A percentile compares a stretch with the other conserved stretches of the same genome.
Evolutionary conservation across 2,329 filamentous ascomycete species (phyloP).

Genomic region (Diaporthe ampelina): DNA sequence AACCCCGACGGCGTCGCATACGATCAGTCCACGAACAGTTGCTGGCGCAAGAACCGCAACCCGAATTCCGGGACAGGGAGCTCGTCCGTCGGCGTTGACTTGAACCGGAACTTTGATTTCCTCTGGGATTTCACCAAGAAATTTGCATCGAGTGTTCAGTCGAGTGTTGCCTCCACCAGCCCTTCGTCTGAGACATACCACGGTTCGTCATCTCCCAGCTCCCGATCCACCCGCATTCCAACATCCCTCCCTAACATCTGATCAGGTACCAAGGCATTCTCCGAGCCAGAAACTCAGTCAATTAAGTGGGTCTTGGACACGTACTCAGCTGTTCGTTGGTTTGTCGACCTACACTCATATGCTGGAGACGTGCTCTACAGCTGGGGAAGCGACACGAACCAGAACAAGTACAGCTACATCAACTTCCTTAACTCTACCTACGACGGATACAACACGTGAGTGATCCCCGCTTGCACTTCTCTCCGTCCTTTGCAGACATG

Average conservation of each 20-base stretch:
- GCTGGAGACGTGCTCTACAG: slow-evolving; percentile 66
- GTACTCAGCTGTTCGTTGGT: slow-evolving; percentile 66
- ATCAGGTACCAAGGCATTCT: slow-evolving; percentile 57
- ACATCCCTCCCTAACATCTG: not conserved
- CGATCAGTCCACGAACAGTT: slow-evolving; percentile 63
- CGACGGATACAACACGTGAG: slow-evolving; percentile 52
- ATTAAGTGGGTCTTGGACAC: slow-evolving; percentile 66
- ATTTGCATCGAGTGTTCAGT: slow-evolving; percentile 57
- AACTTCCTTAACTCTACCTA: slow-evolving; percentile 67
- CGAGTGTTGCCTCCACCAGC: slow-evolving; percentile 55
- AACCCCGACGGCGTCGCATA: slow-evolving; percentile 68
- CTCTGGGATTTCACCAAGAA: slow-evolving; percentile 65
- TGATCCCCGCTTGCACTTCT: slow-evolving; percentile 35
- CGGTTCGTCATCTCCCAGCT: slow-evolving; percentile 49
- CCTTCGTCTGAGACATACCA: slow-evolving; percentile 64
- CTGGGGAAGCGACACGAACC: slow-evolving; percentile 70
- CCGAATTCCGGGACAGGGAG: slow-evolving; percentile 53
- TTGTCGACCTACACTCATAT: slow-evolving; percentile 70
- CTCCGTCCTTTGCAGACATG: not conserved
- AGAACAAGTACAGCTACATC: slow-evolving; percentile 59
- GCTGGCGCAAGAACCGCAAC: slow-evolving; percentile 72
- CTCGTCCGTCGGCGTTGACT: slow-evolving; percentile 60
- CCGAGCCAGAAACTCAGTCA: slow-evolving; percentile 69
- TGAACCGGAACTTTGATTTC: slow-evolving; percentile 72
- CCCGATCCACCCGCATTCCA: not conserved